Conservation (phyloP, 1,284 basidiomycete species). For the Moesziomyces sp. region DNA sequence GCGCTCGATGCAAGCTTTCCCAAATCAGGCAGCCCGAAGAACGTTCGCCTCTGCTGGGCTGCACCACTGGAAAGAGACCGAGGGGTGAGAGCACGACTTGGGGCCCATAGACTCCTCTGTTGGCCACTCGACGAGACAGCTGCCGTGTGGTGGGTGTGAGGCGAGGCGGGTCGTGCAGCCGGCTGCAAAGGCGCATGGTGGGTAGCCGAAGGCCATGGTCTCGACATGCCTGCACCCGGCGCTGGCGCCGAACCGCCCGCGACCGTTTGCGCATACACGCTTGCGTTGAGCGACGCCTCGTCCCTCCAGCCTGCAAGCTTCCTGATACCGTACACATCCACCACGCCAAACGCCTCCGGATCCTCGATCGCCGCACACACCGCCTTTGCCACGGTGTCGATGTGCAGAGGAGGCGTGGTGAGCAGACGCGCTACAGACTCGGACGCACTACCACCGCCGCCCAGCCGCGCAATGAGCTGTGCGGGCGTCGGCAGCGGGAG, state of each 20-base stretch:
- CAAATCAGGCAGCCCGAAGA: conserved; percentile 46
- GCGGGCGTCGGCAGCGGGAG: conserved; percentile 75
- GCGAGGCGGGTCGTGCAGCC: conserved; percentile 9
- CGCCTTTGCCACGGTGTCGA: conserved; percentile 92
- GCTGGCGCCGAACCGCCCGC: neutral
- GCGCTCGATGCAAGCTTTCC: conserved; percentile 38
- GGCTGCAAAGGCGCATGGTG: conserved; percentile 18
- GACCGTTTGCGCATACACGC: conserved; percentile 13
- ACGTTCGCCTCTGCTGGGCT: conserved; percentile 4
- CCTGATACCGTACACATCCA: conserved; percentile 49
- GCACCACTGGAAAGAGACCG: neutral
- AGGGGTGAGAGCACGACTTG: neutral
- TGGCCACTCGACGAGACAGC: conserved; percentile 16
- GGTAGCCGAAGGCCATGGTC: conserved; percentile 11
- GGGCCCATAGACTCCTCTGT: conserved; percentile 7
- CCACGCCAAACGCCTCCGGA: conserved; percentile 52
- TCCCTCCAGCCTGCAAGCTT: conserved; percentile 58
- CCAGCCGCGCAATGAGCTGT: conserved; percentile 32
- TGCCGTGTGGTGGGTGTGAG: conserved; percentile 11
- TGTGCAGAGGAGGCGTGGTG: conserved; percentile 87
- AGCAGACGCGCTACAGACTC: conserved; percentile 81
- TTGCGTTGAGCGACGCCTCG: conserved; percentile 25
- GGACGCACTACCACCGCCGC: conserved; percentile 13
- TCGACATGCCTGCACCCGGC: neutral
- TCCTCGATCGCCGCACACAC: conserved; percentile 73